Evolutionary conservation across 805 yeast genomes (phyloP).

Genomic region (Torulaspora quercuum): DNA sequence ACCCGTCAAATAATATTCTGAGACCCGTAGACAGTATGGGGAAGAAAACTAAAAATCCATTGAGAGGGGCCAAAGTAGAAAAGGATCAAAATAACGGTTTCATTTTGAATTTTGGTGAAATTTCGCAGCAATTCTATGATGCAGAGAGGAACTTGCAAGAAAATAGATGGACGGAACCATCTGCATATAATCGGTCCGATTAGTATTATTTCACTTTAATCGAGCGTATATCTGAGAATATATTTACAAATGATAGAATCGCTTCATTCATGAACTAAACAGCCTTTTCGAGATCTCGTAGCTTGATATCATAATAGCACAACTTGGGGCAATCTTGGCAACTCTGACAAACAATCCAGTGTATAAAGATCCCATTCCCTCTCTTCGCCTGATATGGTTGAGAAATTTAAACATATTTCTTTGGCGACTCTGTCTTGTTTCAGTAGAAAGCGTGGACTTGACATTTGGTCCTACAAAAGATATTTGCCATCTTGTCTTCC

Average conservation of each 20-base stretch:
- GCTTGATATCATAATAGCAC: conserved; percentile 97
- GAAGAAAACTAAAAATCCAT: neutral
- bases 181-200: conserved; percentile 5
- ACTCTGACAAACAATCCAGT: conserved; percentile 85
- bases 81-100: conserved; percentile 9
- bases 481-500: conserved; percentile 86
- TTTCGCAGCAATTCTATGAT: conserved; percentile 18
- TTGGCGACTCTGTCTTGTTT: conserved; percentile 14
- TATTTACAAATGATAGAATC: conserved; percentile 5
- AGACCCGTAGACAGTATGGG: neutral
- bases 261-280: conserved; percentile 27
- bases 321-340: conserved; percentile 90
- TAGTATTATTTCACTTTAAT: neutral
- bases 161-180: conserved; percentile 22
- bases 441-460: conserved; percentile 5
- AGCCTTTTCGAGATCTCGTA: conserved; percentile 82
- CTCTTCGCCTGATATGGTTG: conserved; percentile 56
- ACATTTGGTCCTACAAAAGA: conserved; percentile 30
- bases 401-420: conserved; percentile 65
- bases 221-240: neutral
- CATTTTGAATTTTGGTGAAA: conserved; percentile 16
- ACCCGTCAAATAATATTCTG: neutral
- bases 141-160: conserved; percentile 22
- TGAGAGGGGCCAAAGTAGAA: conserved; percentile 1
- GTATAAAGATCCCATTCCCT: conserved; percentile 81